Percentiles rank a stretch among this genome's conserved stretches.
Conservation (phyloP, 495 filamentous ascomycete genomes). For the Podospora didyma region DNA sequence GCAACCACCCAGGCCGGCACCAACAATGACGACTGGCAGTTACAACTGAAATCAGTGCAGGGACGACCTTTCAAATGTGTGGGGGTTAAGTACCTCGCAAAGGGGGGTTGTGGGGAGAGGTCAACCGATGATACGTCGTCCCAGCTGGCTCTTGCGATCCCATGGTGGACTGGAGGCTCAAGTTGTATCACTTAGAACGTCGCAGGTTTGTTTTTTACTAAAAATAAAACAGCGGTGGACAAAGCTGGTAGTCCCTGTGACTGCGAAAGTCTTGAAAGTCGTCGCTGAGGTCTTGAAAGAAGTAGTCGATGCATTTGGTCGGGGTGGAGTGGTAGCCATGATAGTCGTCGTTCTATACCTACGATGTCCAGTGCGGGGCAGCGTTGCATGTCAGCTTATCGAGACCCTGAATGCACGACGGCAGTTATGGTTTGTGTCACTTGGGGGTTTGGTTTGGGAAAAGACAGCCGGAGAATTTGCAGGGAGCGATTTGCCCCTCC, state of each 20-base stretch:
- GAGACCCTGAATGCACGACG: not conserved
- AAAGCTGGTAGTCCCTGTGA: no score
- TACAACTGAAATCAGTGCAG: not conserved
- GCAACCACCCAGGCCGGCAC: slow-evolving; percentile 53
- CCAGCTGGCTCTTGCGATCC: not conserved
- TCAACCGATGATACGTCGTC: not conserved
- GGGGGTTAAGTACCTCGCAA: slow-evolving; percentile 5
- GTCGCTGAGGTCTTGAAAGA: no score
- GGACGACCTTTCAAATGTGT: not conserved
- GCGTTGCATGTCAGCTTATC: not conserved
- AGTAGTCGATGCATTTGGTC: no score
- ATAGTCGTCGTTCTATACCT: no score
- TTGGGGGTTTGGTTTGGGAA: not conserved
- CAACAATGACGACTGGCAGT: slow-evolving; percentile 41
- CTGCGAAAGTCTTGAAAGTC: no score
- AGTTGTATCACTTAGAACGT: no score
- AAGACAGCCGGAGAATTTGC: not conserved
- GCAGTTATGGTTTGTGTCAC: not conserved
- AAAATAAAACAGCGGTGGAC: no score
- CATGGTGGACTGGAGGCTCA: not conserved
- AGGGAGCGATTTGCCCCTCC: not conserved
- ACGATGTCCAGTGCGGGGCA: no score
- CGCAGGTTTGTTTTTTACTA: no score
- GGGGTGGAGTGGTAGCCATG: no score
- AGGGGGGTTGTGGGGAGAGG: slow-evolving; percentile 10